Base-by-base conservation (phyloP, 805 yeast species). In the Nakazawaea peltata region DNA sequence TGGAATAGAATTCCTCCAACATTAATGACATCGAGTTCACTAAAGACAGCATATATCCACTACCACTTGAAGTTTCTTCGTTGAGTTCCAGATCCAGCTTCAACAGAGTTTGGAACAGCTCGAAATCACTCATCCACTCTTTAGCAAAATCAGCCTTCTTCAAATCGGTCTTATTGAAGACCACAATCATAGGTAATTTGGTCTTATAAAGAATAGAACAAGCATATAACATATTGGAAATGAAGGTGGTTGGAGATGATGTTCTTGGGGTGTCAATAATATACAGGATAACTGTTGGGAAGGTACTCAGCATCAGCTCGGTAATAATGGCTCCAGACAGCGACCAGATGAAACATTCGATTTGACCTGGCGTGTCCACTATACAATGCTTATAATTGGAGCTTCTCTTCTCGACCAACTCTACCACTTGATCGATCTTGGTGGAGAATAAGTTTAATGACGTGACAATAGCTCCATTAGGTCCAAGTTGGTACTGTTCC, bases 71-170 rank as follows among this genome's bases (percentile, higher is more conserved):
- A 17, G 70, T 73, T 34, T 70, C 76, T 25, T 77, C 81, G 44
- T 74, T 80, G 33, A 72, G 58, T 31, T 82, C 87, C 41, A 77
- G 76, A 53, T 81, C 81, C 22, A 67, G 65, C 43, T 69, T 67
- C 37, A 90, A 62, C 2, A 94, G 94, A 16, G 59, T 62, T 57
- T 90, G 97, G 65, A 92, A 92, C 12, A 76, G 68, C 56, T 90
- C 97, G 56, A 92, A 92, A 59, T 92, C 98, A 2, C 80, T 74
- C 97, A 92, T 86, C 99, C 99, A 92, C 45, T 85, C 94, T 51
- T 76, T 78, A 16, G 95, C 97, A 61, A 88, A 87, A 33, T 73
- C 80, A 0, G 94, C 84, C 40, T 81, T 80, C 46, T 79, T 66
- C 4, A 82, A 88, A 60, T 92, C 99, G 2, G 92, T 83, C 60